Conservation (phyloP, 139 green algal species). For the Auxenochlorella pyrenoidosa region DNA sequence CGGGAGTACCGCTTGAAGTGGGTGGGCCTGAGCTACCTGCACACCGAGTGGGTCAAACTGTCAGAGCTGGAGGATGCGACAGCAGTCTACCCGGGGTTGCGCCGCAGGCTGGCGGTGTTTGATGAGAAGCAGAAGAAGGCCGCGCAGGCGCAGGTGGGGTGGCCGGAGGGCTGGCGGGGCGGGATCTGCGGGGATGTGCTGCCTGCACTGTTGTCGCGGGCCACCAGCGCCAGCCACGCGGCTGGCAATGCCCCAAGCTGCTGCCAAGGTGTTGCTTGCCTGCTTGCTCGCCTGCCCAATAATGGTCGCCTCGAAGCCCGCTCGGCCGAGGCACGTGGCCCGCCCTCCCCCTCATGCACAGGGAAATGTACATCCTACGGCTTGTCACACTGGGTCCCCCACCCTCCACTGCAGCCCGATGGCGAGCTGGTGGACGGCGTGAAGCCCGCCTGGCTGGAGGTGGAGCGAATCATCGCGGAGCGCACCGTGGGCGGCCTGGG, state of each 20-base stretch:
- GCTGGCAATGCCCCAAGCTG: too few species aligned
- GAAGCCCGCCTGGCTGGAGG: conserved; percentile 26
- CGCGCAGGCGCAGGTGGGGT: neutral
- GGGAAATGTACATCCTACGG: too few species aligned
- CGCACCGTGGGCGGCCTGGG: conserved; percentile 1
- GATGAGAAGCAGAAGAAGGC: neutral
- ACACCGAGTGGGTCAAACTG: conserved; percentile 15
- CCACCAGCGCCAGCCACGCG: too few species aligned
- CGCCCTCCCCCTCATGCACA: neutral
- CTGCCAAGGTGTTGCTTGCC: too few species aligned
- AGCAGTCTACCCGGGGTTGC: neutral
- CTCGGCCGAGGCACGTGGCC: too few species aligned
- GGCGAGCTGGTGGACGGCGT: conserved; percentile 25
- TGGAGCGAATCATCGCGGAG: conserved; percentile 17
- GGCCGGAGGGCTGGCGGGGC: neutral
- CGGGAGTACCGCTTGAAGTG: conserved; percentile 17
- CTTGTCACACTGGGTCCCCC: too few species aligned
- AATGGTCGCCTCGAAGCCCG: too few species aligned
- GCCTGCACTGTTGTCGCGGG: too few species aligned
- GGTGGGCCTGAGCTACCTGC: neutral
- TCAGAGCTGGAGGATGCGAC: conserved; percentile 15
- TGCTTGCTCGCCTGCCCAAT: too few species aligned
- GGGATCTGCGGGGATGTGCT: too few species aligned
- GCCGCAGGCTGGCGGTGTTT: neutral
- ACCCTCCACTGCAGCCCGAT: neutral